Evolutionary conservation across 768 basidiomycete species (phyloP).

Genomic region (Hemileccinum rubropunctum): DNA sequence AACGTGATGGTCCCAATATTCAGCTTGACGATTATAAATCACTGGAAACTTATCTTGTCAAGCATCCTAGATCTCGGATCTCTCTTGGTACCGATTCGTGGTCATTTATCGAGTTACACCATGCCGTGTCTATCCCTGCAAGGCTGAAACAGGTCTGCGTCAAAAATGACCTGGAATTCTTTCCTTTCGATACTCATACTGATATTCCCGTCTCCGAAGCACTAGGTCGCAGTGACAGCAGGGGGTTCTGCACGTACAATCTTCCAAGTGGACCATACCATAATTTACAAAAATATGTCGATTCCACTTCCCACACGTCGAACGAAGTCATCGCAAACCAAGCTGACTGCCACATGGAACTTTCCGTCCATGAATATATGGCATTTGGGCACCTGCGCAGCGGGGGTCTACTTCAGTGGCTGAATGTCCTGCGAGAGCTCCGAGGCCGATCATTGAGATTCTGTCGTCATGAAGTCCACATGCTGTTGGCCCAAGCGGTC

Average conservation of each 20-base stretch:
- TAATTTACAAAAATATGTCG: constrained; percentile 35
- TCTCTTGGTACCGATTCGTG: constrained; percentile 35
- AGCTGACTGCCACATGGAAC: constrained; percentile 36
- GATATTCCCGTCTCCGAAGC: constrained; percentile 10
- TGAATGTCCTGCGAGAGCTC: no score
- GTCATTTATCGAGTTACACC: constrained; percentile 8
- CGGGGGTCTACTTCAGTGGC: no score
- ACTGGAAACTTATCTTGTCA: neutral
- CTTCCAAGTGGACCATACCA: constrained; percentile 34
- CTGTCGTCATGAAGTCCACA: no score
- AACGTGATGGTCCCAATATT: neutral
- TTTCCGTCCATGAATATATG: constrained; percentile 43
- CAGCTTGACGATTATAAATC: constrained; percentile 1
- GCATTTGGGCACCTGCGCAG: constrained; percentile 47
- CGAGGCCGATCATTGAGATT: no score
- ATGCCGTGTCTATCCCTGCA: no score
- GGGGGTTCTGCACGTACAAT: constrained; percentile 27
- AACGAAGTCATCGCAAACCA: constrained; percentile 45
- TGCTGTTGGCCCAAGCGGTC: no score
- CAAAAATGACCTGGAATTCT: constrained; percentile 30
- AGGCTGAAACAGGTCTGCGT: constrained; percentile 18
- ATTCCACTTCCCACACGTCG: constrained; percentile 34
- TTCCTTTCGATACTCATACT: constrained; percentile 24
- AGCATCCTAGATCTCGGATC: constrained; percentile 25
- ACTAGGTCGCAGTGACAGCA: constrained; percentile 13